Percentiles rank a stretch among this genome's conserved stretches.
Conservation (phyloP, 2,329 filamentous ascomycete species). For the Parastagonospora nodorum region DNA sequence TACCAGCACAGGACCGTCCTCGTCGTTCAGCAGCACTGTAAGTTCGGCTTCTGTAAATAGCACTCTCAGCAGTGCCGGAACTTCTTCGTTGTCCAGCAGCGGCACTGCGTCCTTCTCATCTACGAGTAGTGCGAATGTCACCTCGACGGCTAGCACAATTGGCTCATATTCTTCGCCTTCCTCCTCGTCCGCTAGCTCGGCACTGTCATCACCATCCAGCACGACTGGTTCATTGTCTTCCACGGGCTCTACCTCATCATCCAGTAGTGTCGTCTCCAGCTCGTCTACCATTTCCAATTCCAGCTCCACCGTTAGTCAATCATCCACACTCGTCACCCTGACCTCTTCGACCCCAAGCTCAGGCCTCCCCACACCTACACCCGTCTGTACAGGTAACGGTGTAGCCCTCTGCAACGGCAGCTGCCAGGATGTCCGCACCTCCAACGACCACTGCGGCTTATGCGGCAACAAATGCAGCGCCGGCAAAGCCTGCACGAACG, state of each 20-base stretch:
- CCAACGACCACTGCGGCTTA: constrained; percentile 31
- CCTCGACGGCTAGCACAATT: background rate
- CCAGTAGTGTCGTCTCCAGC: background rate
- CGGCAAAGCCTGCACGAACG: constrained; percentile 37
- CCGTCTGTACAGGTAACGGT: constrained; percentile 18
- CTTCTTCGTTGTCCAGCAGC: background rate
- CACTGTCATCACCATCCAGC: no score
- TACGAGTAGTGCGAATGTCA: constrained; percentile 1
- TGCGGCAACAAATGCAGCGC: constrained; percentile 31
- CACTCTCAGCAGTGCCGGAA: background rate
- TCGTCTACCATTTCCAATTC: background rate
- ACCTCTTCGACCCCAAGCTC: constrained; percentile 3
- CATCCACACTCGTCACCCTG: background rate
- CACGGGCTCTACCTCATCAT: background rate
- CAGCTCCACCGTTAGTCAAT: background rate
- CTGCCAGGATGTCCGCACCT: constrained; percentile 30
- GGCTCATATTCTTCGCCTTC: background rate
- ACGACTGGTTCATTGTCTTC: no score
- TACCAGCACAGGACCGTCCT: background rate
- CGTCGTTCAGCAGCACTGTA: background rate
- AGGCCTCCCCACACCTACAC: constrained; percentile 4
- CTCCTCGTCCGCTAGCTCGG: background rate
- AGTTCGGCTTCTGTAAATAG: background rate
- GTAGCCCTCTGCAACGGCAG: constrained; percentile 22
- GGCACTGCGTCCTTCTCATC: background rate